Conservation (phyloP, 2,329 filamentous ascomycete species). For the Akanthomyces uredinophilus region DNA sequence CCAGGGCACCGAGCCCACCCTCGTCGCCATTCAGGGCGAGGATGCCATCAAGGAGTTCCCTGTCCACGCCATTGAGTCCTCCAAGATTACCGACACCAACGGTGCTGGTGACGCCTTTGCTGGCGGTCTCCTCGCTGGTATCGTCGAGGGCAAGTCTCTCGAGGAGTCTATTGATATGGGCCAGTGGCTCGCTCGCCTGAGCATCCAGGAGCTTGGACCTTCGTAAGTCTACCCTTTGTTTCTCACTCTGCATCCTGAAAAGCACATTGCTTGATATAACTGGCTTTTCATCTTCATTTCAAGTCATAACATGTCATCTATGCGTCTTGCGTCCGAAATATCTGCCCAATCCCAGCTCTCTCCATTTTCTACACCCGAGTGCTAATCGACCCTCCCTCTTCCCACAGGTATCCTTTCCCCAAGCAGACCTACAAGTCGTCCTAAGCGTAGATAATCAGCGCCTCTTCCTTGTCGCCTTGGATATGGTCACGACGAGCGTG, state of each 20-base stretch:
- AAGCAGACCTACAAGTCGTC: slow-evolving; percentile 67
- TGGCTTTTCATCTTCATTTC: slow-evolving; percentile 10
- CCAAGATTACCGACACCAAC: slow-evolving; percentile 90
- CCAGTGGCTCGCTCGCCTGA: slow-evolving; percentile 91
- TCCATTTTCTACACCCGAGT: neutral
- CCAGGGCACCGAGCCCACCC: slow-evolving; percentile 85
- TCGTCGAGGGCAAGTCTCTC: slow-evolving; percentile 78
- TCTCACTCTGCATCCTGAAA: slow-evolving; percentile 6
- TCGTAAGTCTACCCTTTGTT: slow-evolving; percentile 62
- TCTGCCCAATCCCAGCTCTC: neutral
- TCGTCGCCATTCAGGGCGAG: slow-evolving; percentile 72
- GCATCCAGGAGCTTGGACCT: slow-evolving; percentile 91
- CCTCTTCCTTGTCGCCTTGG: slow-evolving; percentile 16
- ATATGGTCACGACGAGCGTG: slow-evolving; percentile 13
- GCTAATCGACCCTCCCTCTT: slow-evolving; percentile 11
- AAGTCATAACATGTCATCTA: slow-evolving; percentile 12
- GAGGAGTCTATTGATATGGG: slow-evolving; percentile 81
- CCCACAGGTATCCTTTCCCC: slow-evolving; percentile 67
- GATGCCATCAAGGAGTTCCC: slow-evolving; percentile 69
- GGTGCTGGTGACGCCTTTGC: slow-evolving; percentile 97
- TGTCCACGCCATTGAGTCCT: slow-evolving; percentile 71
- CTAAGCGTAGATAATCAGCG: slow-evolving; percentile 19
- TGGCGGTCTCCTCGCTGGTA: slow-evolving; percentile 84
- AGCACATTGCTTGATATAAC: neutral
- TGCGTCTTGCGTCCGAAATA: neutral